Evolutionary conservation across 192 early-diverging fungal species (phyloP).

Genomic region (Backusella tuberculispora): DNA sequence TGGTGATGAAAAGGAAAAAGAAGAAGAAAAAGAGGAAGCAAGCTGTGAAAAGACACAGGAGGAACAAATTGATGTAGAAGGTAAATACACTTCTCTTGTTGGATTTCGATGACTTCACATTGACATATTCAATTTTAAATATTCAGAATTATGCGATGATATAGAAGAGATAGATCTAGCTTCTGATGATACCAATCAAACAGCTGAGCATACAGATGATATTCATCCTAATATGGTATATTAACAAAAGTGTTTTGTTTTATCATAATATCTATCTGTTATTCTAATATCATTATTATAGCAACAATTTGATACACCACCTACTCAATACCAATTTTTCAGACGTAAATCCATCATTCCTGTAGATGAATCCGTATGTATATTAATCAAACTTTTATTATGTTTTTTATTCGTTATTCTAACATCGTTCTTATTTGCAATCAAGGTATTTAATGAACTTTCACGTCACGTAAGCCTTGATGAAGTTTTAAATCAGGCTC

Average conservation of each 20-base stretch:
- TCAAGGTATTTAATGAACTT: constrained; percentile 58
- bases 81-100: background rate
- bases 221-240: constrained; percentile 38
- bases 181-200: constrained; percentile 16
- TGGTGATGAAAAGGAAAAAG: background rate
- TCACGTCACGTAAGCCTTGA: constrained; percentile 63
- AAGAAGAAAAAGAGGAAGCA: background rate
- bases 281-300: constrained; percentile 18
- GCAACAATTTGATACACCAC: constrained; percentile 52
- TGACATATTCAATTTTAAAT: background rate
- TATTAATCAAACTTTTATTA: background rate
- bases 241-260: background rate
- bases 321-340: constrained; percentile 53
- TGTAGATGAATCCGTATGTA: constrained; percentile 59
- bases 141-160: background rate
- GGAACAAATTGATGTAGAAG: background rate
- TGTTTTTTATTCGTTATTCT: constrained; percentile 8
- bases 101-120: background rate
- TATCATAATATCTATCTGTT: background rate
- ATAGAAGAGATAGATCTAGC: constrained; percentile 4
- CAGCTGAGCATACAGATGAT: constrained; percentile 26
- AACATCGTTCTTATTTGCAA: constrained; percentile 48
- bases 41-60: background rate
- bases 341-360: constrained; percentile 68
- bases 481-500: constrained; percentile 44